Percentiles rank a stretch among this genome's conserved stretches.
These are phyloP conservation scores for Pseudogymnoascus sp. DNA, from an alignment of 2,329 filamentous ascomycete species.

Conservation along the genomic window DNA sequence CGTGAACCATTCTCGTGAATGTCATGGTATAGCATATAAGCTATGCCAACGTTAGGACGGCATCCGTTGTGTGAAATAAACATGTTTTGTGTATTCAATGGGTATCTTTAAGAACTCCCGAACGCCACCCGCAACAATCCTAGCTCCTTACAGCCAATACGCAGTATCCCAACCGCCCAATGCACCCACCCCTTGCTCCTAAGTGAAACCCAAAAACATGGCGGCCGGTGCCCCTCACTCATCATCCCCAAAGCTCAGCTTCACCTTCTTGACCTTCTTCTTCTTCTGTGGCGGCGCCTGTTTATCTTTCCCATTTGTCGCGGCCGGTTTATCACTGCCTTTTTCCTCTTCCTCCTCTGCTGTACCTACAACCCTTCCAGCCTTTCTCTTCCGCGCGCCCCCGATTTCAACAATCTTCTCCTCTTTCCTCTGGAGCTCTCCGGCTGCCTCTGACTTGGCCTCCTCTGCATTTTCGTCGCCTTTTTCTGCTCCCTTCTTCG, in stretches of 20 bases:
- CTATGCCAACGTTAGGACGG: background rate
- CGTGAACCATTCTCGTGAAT: background rate
- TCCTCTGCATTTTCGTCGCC: slow-evolving; percentile 17
- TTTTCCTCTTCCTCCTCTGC: slow-evolving; percentile 13
- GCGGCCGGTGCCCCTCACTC: slow-evolving; percentile 27
- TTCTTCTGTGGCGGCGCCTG: slow-evolving; percentile 20
- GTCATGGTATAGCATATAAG: background rate
- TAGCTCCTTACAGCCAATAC: background rate
- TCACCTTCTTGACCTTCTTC: slow-evolving; percentile 50
- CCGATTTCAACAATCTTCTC: slow-evolving; percentile 37
- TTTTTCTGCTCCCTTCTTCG: slow-evolving; percentile 14
- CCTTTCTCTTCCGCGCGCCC: slow-evolving; percentile 47
- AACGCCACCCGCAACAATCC: slow-evolving; percentile 1
- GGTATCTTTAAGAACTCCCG: slow-evolving; percentile 1
- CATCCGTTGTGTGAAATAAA: background rate
- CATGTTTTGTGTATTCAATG: background rate
- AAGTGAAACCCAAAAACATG: background rate
- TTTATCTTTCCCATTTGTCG: slow-evolving; percentile 11
- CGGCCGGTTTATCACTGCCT: slow-evolving; percentile 13
- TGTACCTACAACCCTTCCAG: slow-evolving; percentile 41
- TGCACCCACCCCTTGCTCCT: background rate
- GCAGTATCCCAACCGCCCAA: background rate
- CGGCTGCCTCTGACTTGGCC: background rate
- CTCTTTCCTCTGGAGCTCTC: slow-evolving; percentile 24
- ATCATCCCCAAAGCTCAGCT: slow-evolving; percentile 60